Evolutionary conservation across 352 stramenopile genomes (phyloP), one percentile per base, ranked within the genome.

Genomic region (Phytophthora pistaciae): DNA sequence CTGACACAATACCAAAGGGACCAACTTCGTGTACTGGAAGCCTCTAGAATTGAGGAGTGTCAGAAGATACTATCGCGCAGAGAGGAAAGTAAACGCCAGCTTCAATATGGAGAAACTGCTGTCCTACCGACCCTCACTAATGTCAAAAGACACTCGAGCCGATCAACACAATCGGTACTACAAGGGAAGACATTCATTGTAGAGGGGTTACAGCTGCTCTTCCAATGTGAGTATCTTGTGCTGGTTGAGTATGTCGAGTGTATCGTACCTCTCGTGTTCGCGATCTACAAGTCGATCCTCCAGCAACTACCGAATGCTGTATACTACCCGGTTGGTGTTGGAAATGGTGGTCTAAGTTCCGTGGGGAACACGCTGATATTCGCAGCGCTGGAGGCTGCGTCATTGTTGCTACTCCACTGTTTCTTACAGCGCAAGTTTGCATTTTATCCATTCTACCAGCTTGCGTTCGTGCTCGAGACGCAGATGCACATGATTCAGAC

Each of bases 161-260:
- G 29, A 10, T 33, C 29, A 33, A 10, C 29, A 9, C 29, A 33
- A 10, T 33, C 29, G 29, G 29, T 9, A 33, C 29, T 9, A 9
- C 29, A 48, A 48, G 11, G 40, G 40, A 48, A 48, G 2, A 5
- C 40, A 14, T 48, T 67, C 23, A 42, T 72, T 3, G 50, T 55
- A 3, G 23, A 75, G 18, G 46, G 38, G 9, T 31, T 75, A 10
- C 56, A 68, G 36, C 33, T 80, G 40, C 66, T 83, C 0, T 83
- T 75, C 46, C 36, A 44, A 44, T 44, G 36, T 11, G 36, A 44
- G 5, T 44, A 44, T 16, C 36, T 44, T 44, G 36, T 44, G 36
- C 36, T 44, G 36, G 36, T 44, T 44, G 36, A n/a, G 36, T 44
- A 44, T 5, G 13, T 44, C 14, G 36, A 44, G 36, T 44, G 36